Evolutionary conservation across 228 moss, liverwort and hornwort genomes (phyloP), one percentile per base, ranked within the genome.

Genomic region (Sphagnum fallax): DNA sequence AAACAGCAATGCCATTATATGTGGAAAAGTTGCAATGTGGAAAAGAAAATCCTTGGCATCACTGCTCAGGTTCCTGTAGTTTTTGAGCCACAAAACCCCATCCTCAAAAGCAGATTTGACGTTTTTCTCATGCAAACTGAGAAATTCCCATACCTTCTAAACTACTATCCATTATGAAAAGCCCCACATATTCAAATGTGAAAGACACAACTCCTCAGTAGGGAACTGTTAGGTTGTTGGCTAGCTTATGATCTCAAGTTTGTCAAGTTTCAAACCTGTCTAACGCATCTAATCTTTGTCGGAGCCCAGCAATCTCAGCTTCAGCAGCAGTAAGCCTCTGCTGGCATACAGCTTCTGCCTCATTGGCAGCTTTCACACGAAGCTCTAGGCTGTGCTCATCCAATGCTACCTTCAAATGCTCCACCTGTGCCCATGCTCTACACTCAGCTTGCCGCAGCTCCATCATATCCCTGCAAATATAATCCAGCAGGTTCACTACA

Each of bases 261-360:
- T 55, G 55, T 69, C 66, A 61, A 6, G 61, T 32, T 32, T 5
- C 51, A 64, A 71, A 98, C 98, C 98, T 94, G 74, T 94, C 98
- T 50, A 91, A 90, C 61, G 75, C 83, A 68, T 94, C 94, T 67
- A 92, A 74, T 74, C 88, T 89, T 69, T 84, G 92, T 65, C 90
- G 88, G 74, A 94, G 79, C 65, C 88, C 87, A 66, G 90, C 78
- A 79, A 90, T 94, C 80, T 92, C 89, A 78, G 92, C 88, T 82
- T 98, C 94, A 65, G 98, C 98, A 69, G 94, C 98, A 67, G 92
- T 84, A 71, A 98, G 89, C 75, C 98, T 90, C 74, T 94, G 91
- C 76, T 98, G 92, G 75, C 98, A 98, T 59, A 92, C 92, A 75
- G 98, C 98, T 74, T 98, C 94, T 12, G 94, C 92, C 79, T 98